Percentiles rank a stretch among this genome's conserved stretches.
These are phyloP conservation scores for Nakaseomyces kungkrabaensis DNA, from an alignment of 1,139 yeast species.

Conservation along the genomic window DNA sequence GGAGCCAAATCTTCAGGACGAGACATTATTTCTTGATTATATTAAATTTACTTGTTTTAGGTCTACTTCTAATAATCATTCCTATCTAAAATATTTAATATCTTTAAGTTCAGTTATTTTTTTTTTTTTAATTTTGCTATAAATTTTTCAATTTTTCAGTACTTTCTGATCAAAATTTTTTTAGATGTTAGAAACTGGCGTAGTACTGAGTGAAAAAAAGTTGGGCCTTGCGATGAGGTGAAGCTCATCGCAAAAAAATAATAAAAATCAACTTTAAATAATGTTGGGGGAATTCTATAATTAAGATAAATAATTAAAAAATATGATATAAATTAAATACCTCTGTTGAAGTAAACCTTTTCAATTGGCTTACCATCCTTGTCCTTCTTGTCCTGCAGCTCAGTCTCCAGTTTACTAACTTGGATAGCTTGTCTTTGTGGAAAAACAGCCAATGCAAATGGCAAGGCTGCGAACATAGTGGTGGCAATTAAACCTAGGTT, in stretches of 20 bases:
- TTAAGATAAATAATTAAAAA: neutral
- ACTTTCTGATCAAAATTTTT: neutral
- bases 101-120: neutral
- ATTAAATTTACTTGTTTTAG: neutral
- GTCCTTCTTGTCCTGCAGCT: slow-evolving; percentile 52
- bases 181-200: neutral
- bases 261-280: too few species aligned
- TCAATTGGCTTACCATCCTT: slow-evolving; percentile 50
- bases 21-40: slow-evolving; percentile 45
- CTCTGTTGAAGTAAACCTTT: slow-evolving; percentile 79
- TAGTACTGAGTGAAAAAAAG: neutral
- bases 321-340: slow-evolving; percentile 42
- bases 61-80: neutral
- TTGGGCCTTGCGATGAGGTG: neutral
- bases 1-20: slow-evolving; percentile 98
- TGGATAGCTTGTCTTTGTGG: slow-evolving; percentile 71
- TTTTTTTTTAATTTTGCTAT: neutral
- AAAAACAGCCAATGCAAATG: slow-evolving; percentile 90
- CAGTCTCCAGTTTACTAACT: slow-evolving; percentile 50
- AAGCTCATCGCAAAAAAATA: neutral
- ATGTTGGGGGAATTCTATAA: too few species aligned
- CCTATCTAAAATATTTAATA: neutral
- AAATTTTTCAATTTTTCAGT: neutral
- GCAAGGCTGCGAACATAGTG: slow-evolving; percentile 79
- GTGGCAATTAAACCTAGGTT: slow-evolving; percentile 77